phyloP scores from a whole-genome alignment of 768 basidiomycete genomes.

The Neoboletus magnificus region DNA sequence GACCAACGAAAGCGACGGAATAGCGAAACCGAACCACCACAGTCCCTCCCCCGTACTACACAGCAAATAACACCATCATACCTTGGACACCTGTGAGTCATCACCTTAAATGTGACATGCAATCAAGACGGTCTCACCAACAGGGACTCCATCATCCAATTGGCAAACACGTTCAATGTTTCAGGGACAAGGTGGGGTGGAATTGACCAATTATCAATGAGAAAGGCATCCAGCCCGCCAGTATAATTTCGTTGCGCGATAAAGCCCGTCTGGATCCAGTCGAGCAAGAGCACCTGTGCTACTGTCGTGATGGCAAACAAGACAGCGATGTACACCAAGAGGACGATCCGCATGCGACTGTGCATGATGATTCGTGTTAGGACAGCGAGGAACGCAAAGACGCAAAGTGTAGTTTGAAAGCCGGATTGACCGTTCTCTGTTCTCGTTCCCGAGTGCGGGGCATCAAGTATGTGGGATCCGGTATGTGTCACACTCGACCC shows the following conservation, averaged over 20 bases:
- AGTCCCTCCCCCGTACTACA: constrained; percentile 36
- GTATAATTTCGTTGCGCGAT: constrained; percentile 28
- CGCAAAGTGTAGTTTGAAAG: background rate
- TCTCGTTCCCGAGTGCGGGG: too few species aligned
- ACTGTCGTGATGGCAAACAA: constrained; percentile 15
- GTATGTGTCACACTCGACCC: too few species aligned
- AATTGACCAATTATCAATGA: constrained; percentile 7
- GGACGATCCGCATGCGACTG: background rate
- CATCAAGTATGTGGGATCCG: too few species aligned
- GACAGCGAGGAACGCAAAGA: constrained; percentile 1
- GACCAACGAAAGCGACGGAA: constrained; percentile 38
- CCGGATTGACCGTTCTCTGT: too few species aligned
- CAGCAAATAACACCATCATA: constrained; percentile 48
- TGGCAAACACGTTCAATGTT: background rate
- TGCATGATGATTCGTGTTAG: background rate
- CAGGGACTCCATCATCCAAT: constrained; percentile 10
- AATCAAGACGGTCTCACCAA: background rate
- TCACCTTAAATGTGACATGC: background rate
- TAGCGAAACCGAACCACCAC: constrained; percentile 30
- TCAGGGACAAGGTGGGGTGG: background rate
- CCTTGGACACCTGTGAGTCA: constrained; percentile 18
- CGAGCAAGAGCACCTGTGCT: constrained; percentile 4
- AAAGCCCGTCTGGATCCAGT: constrained; percentile 24
- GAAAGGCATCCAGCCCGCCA: constrained; percentile 26
- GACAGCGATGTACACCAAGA: constrained; percentile 1